Evolutionary conservation across 2,329 filamentous ascomycete genomes (phyloP), one percentile per base, ranked within the genome.

Genomic region (Fusarium sp.): DNA sequence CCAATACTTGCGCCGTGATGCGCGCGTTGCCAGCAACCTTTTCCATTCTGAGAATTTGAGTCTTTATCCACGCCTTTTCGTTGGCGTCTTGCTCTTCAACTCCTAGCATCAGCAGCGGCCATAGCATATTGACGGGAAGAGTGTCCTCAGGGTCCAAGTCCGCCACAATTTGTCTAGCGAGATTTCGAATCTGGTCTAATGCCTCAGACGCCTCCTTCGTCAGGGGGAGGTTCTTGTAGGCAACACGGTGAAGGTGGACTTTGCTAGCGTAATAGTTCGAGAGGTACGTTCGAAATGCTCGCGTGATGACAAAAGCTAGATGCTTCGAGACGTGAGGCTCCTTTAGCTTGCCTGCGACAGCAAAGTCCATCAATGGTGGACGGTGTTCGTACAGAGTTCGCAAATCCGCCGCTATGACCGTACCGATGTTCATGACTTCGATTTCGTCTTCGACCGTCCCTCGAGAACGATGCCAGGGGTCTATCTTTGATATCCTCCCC

Each of bases 361-460:
- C 88, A 78, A 87, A 85, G 73, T 90, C 87, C 85, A 90, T 89
- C 36, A 90, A 79, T 15, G 85, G 82, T 24, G 88, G 89, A 6
- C 87, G 82, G 41, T 85, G 82, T 6, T 85, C 84, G 74, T 88
- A 88, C 4, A 90, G 78, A 5, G 82, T 80, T n/a, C 85, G 82
- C 13, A 89, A 79, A 74, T 90, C 87, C 20, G 82, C 81, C 6
- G 84, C 82, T 55, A 90, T 90, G 57, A 83, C 80, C 5, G 86
- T 83, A 3, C 85, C 88, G 51, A 87, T 83, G 38, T 84, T 84
- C 87, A 90, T 89, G 4, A 89, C 87, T 63, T 90, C 87, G 4
- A 86, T 89, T 79, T 90, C 87, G 74, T 90, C 88, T 56, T 88
- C 84, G 15, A 90, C 88, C 0, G 87, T 90, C 9, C 87, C 87